These are phyloP conservation scores for Fomitopsis palustris DNA, from an alignment of 1,284 basidiomycete genomes.

Conservation along the genomic window DNA sequence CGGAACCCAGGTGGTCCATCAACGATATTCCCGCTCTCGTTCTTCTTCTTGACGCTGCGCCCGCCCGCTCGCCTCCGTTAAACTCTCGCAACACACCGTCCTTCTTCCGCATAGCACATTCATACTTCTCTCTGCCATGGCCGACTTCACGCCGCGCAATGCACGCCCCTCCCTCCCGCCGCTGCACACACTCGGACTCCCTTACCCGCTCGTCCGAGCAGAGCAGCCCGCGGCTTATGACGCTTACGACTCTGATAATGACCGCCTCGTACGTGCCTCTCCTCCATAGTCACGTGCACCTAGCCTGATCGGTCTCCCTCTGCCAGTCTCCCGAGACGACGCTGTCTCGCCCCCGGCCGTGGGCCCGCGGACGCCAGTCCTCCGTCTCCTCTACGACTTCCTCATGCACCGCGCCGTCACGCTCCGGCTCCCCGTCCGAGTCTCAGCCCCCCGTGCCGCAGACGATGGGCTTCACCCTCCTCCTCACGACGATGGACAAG, in stretches of 20 bases:
- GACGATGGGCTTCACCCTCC: constrained; percentile 16
- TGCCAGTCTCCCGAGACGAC: not conserved
- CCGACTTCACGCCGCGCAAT: constrained; percentile 19
- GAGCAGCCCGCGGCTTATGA: constrained; percentile 8
- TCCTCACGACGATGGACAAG: constrained; percentile 33
- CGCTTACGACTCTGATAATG: constrained; percentile 14
- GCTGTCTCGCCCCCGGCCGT: constrained; percentile 7
- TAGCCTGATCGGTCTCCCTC: not conserved
- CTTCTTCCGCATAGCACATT: constrained; percentile 14
- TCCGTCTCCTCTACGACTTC: constrained; percentile 29
- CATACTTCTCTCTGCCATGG: constrained; percentile 20
- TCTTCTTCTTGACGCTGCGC: constrained; percentile 7
- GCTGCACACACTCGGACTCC: constrained; percentile 48
- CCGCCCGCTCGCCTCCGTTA: constrained; percentile 6
- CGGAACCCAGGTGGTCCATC: constrained; percentile 29
- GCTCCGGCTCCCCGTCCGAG: constrained; percentile 19
- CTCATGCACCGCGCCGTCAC: constrained; percentile 20
- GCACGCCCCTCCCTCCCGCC: constrained; percentile 56
- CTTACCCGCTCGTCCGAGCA: constrained; percentile 24
- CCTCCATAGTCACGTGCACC: not conserved
- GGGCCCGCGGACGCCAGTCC: constrained; percentile 27
- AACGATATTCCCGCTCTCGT: constrained; percentile 9
- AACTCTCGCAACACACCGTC: constrained; percentile 13
- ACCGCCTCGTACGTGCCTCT: constrained; percentile 12
- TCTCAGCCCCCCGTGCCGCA: constrained; percentile 14